Conservation (phyloP, 148 eudicot species). For the Cornus suecica region DNA sequence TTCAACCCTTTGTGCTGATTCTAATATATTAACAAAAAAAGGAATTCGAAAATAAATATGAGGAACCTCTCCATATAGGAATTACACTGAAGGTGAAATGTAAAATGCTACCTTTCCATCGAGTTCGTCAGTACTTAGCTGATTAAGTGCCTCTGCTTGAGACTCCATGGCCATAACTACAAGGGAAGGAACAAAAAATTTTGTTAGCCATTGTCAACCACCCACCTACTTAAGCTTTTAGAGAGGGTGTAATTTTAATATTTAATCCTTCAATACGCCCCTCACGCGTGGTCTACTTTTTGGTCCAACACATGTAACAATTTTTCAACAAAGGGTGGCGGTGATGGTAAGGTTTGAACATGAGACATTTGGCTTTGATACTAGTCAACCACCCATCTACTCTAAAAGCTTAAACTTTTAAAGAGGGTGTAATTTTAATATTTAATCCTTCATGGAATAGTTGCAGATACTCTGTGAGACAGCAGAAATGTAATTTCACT, state of each 20-base stretch:
- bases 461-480: neutral
- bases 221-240: no score
- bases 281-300: no score
- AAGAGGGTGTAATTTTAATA: no score
- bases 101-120: slow-evolving; percentile 76
- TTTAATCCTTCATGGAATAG: no score
- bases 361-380: no score
- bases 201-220: slow-evolving; percentile 6
- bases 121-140: slow-evolving; percentile 78
- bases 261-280: no score
- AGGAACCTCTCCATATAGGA: neutral
- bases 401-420: no score
- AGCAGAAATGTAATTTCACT: neutral
- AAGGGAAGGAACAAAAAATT: slow-evolving; percentile 5
- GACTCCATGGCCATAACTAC: slow-evolving; percentile 94
- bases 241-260: no score
- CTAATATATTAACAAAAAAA: neutral
- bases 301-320: no score
- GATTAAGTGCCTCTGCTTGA: slow-evolving; percentile 86
- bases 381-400: no score
- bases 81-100: neutral
- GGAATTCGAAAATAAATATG: neutral
- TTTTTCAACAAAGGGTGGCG: no score
- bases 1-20: neutral
- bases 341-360: no score